These are phyloP conservation scores for Aspergillus neotritici DNA, from an alignment of 2,329 filamentous ascomycete species.

Conservation along the genomic window DNA sequence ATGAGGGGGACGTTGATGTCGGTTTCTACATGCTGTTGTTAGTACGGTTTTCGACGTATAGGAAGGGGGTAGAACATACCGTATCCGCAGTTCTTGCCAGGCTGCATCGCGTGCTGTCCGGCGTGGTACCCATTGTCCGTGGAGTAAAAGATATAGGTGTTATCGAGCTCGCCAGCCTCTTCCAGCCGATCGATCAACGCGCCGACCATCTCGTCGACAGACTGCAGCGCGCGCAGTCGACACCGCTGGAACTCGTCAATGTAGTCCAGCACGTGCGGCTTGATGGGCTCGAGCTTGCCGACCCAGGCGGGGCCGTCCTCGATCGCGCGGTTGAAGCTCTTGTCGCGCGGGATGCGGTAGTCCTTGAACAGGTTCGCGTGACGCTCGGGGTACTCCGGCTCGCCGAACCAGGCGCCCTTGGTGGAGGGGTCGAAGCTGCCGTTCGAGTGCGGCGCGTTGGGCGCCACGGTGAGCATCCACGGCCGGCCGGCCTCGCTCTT, in stretches of 20 bases:
- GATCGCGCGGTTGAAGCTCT: conserved; percentile 57
- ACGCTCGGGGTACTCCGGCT: conserved; percentile 41
- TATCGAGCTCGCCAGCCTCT: conserved; percentile 37
- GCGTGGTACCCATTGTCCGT: conserved; percentile 58
- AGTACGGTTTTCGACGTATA: background rate
- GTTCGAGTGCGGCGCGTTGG: conserved; percentile 59
- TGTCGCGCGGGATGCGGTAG: conserved; percentile 53
- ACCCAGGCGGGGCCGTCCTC: conserved; percentile 38
- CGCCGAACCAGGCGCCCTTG: conserved; percentile 19
- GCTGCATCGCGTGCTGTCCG: conserved; percentile 52
- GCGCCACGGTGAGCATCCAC: conserved; percentile 62
- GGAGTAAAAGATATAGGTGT: conserved; percentile 56
- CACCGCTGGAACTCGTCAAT: conserved; percentile 48
- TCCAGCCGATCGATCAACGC: conserved; percentile 39
- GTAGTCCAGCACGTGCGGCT: conserved; percentile 43
- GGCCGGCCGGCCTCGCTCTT: conserved; percentile 42
- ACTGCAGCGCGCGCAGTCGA: conserved; percentile 46
- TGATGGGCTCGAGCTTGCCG: conserved; percentile 43
- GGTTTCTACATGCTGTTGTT: conserved; percentile 18
- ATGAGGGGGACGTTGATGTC: conserved; percentile 56
- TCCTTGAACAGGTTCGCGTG: conserved; percentile 57
- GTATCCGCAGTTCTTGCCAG: conserved; percentile 54
- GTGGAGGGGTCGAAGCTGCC: conserved; percentile 14
- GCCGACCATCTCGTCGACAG: conserved; percentile 51
- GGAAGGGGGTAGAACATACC: conserved; percentile 34